phyloP scores from a whole-genome alignment of 768 basidiomycete genomes.

The Hortiboletus flavorubellus region DNA sequence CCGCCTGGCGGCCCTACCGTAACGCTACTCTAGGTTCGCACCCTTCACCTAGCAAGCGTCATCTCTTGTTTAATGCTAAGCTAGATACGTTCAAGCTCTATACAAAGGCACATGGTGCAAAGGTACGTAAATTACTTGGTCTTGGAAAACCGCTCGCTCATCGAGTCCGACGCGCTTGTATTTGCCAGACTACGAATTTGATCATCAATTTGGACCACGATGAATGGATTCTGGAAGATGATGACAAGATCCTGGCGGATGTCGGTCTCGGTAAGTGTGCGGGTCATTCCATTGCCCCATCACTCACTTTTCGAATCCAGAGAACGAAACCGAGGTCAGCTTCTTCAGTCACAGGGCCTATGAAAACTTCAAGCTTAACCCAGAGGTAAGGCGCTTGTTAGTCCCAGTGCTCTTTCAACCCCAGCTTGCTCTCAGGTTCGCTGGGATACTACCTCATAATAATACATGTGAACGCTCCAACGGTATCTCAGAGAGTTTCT shows the following conservation, averaged over 20 bases:
- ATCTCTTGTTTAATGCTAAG: slow-evolving; percentile 2
- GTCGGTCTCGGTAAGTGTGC: slow-evolving; percentile 69
- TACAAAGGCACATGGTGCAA: slow-evolving; percentile 90
- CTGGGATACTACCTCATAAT: slow-evolving; percentile 25
- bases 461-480: not conserved
- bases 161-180: not conserved
- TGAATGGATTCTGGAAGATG: slow-evolving; percentile 83
- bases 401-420: not conserved
- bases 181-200: slow-evolving; percentile 82
- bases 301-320: slow-evolving; percentile 37
- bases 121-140: slow-evolving; percentile 45
- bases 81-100: slow-evolving; percentile 94
- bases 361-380: slow-evolving; percentile 77
- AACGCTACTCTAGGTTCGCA: slow-evolving; percentile 62
- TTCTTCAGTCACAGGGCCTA: slow-evolving; percentile 82
- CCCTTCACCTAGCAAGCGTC: not conserved
- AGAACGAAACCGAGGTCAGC: slow-evolving; percentile 95
- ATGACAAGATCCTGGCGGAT: slow-evolving; percentile 58
- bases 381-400: slow-evolving; percentile 51
- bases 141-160: not conserved
- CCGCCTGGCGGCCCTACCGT: slow-evolving; percentile 89
- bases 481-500: slow-evolving; percentile 2
- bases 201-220: slow-evolving; percentile 98
- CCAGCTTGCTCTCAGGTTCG: slow-evolving; percentile 17
- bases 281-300: not conserved